phyloP scores from a whole-genome alignment of 257 asterid genomes.

The Knoxia roxburghii region DNA sequence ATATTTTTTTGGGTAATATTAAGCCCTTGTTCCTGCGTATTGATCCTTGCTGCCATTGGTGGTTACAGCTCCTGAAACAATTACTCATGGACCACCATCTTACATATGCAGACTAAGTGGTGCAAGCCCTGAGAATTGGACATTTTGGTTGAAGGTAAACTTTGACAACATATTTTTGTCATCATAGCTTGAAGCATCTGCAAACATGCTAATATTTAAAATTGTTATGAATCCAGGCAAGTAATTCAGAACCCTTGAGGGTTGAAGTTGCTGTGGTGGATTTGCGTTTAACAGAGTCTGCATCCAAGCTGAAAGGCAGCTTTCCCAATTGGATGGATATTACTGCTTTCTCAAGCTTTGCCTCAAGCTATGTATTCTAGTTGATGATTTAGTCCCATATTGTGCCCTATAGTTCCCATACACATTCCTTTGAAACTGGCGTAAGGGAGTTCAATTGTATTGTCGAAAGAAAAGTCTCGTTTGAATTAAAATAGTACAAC shows the following conservation, averaged over 20 bases:
- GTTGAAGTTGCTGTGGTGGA: slow-evolving; percentile 78
- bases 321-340: slow-evolving; percentile 92
- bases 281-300: slow-evolving; percentile 47
- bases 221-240: slow-evolving; percentile 45
- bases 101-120: slow-evolving; percentile 84
- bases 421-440: no score
- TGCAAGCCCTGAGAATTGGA: slow-evolving; percentile 72
- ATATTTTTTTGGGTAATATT: slow-evolving; percentile 1
- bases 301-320: slow-evolving; percentile 63
- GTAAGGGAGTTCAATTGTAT: no score
- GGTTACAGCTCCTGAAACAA: slow-evolving; percentile 54
- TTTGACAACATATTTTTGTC: background rate
- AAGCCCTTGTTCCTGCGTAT: slow-evolving; percentile 11
- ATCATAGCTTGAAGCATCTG: background rate
- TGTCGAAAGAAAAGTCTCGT: no score
- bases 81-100: slow-evolving; percentile 66
- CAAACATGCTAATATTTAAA: slow-evolving; percentile 1
- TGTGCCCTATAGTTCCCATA: no score
- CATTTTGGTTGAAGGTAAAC: slow-evolving; percentile 93
- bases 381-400: no score
- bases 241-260: slow-evolving; percentile 51
- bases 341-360: slow-evolving; percentile 66
- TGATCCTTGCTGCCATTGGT: slow-evolving; percentile 24
- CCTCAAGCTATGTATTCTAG: slow-evolving; percentile 62
- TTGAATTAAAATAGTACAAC: no score